Evolutionary conservation across 2,329 filamentous ascomycete genomes (phyloP).

Genomic region (Thermothelomyces thermophilus): DNA sequence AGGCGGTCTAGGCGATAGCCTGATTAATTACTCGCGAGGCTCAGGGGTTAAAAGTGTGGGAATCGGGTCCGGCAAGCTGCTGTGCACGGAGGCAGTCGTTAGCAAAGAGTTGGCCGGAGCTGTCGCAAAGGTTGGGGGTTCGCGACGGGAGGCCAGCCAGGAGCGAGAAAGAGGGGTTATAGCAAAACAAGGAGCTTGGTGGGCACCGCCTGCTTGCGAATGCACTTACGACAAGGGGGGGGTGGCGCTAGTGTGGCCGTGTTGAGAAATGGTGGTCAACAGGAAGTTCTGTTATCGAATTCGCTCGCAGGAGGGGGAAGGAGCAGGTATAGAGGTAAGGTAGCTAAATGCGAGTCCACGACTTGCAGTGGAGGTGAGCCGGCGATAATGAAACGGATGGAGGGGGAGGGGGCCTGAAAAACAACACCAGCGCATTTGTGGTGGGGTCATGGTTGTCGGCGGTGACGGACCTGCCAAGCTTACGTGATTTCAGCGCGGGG

Average conservation of each 20-base stretch:
- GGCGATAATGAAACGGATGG: constrained; percentile 21
- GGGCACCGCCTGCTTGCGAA: constrained; percentile 8
- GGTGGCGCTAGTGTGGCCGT: not conserved
- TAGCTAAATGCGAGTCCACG: not conserved
- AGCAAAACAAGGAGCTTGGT: constrained; percentile 7
- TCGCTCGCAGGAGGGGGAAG: not conserved
- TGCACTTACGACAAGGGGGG: constrained; percentile 11
- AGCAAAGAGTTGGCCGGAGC: constrained; percentile 1
- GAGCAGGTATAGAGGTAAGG: not conserved
- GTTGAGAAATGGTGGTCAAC: not conserved
- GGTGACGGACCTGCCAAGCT: constrained; percentile 13
- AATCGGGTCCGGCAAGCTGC: not conserved
- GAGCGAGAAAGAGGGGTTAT: constrained; percentile 14
- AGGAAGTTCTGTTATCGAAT: not conserved
- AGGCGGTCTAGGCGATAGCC: not conserved
- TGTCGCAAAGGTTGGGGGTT: too few relatives aligned
- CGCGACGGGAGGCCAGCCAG: too few relatives aligned
- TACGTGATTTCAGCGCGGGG: constrained; percentile 5
- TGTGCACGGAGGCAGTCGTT: not conserved
- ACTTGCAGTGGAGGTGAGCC: constrained; percentile 2
- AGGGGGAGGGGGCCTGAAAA: constrained; percentile 21
- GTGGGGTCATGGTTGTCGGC: constrained; percentile 20
- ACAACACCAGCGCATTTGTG: constrained; percentile 15
- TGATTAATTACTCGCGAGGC: not conserved
- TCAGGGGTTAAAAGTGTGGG: not conserved